Evolutionary conservation across 2,329 filamentous ascomycete species (phyloP).

Genomic region (Fusarium sp.): DNA sequence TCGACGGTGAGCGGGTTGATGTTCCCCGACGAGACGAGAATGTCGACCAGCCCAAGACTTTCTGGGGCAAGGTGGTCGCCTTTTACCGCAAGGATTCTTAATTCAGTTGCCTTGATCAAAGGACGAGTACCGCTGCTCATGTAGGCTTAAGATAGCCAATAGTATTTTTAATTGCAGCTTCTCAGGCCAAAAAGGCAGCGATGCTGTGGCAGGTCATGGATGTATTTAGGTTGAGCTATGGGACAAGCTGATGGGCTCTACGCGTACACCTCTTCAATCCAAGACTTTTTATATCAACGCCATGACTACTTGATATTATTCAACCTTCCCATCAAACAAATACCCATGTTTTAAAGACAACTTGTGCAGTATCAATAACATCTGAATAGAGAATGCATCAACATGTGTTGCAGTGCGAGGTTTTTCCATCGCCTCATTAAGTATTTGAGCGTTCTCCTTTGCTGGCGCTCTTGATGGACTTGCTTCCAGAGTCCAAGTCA

Average conservation of each 20-base stretch:
- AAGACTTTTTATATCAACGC: not conserved
- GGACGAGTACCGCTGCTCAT: not conserved
- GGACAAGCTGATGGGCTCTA: not conserved
- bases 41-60: conserved; percentile 1
- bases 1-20: conserved; percentile 46
- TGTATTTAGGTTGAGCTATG: not conserved
- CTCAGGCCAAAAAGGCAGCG: not conserved
- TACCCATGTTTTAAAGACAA: not conserved
- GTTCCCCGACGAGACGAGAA: conserved; percentile 28
- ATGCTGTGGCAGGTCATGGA: not conserved
- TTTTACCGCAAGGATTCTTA: conserved; percentile 17
- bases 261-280: not conserved
- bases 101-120: not conserved
- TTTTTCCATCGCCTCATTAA: not conserved
- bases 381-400: not conserved
- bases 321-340: not conserved
- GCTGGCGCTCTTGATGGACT: not conserved
- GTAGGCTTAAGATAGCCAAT: not conserved
- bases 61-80: conserved; percentile 11
- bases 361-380: not conserved
- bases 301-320: not conserved
- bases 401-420: not conserved
- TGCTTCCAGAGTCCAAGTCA: not conserved
- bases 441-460: not conserved
- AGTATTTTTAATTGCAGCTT: not conserved